phyloP scores from a whole-genome alignment of 164 flowering plant species.

The Santalum album region DNA sequence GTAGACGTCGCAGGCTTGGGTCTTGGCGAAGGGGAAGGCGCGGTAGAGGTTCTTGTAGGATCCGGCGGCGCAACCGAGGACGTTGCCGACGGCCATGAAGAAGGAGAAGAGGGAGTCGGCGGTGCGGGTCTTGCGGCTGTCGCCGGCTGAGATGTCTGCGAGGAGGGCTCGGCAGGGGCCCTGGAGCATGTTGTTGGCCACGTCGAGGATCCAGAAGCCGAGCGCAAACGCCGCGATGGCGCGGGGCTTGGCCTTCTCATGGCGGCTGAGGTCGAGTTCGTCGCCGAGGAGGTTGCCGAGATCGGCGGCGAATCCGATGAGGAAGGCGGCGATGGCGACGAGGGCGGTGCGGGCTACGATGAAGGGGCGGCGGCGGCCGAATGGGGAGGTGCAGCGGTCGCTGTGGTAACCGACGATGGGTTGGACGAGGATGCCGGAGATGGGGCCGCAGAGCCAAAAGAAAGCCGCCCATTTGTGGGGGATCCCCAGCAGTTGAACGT shows the following conservation, averaged over 20 bases:
- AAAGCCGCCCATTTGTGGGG: slow-evolving; percentile 62
- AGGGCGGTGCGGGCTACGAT: slow-evolving; percentile 44
- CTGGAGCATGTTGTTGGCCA: slow-evolving; percentile 64
- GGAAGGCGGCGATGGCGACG: slow-evolving; percentile 43
- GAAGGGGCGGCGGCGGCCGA: slow-evolving; percentile 70
- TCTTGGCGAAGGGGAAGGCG: slow-evolving; percentile 48
- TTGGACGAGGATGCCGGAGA: slow-evolving; percentile 69
- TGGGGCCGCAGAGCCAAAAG: slow-evolving; percentile 82
- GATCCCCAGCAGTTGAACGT: slow-evolving; percentile 60
- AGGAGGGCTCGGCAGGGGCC: slow-evolving; percentile 61
- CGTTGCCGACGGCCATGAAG: slow-evolving; percentile 85
- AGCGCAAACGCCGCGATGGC: slow-evolving; percentile 48
- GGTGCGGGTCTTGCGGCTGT: slow-evolving; percentile 22
- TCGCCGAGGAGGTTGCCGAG: slow-evolving; percentile 43
- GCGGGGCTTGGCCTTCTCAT: slow-evolving; percentile 21
- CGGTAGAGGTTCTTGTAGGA: slow-evolving; percentile 35
- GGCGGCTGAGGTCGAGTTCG: background rate
- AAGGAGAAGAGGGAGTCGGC: slow-evolving; percentile 54
- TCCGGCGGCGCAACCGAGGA: slow-evolving; percentile 71
- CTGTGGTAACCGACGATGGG: slow-evolving; percentile 60
- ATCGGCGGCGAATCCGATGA: slow-evolving; percentile 67
- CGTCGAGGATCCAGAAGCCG: slow-evolving; percentile 77
- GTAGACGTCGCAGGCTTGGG: slow-evolving; percentile 58
- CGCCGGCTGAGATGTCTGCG: slow-evolving; percentile 43
- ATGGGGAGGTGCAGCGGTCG: slow-evolving; percentile 47